Conservation (phyloP, 2,329 filamentous ascomycete species). For the Aspergillus neoniger region DNA sequence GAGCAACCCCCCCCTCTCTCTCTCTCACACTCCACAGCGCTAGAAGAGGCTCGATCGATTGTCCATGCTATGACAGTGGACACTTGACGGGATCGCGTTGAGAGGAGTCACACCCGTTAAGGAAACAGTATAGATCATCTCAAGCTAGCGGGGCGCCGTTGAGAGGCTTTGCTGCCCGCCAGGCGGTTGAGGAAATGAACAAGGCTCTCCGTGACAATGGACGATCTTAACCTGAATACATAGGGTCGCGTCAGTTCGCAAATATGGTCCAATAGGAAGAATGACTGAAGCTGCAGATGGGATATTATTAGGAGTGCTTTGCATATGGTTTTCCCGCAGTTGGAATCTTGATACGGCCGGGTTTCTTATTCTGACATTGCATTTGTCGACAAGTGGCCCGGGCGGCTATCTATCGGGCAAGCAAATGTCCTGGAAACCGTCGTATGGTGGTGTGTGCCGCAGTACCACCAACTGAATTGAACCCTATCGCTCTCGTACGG, state of each 20-base stretch:
- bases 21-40: neutral
- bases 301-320: neutral
- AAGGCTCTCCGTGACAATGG: neutral
- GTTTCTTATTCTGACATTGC: neutral
- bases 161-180: neutral
- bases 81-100: neutral
- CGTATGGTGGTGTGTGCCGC: neutral
- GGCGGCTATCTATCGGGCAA: neutral
- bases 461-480: neutral
- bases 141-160: neutral
- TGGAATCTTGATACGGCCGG: neutral
- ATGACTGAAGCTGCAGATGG: neutral
- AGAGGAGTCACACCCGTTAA: neutral
- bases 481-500: neutral
- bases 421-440: neutral
- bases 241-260: neutral
- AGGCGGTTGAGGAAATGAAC: neutral
- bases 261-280: neutral
- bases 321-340: neutral
- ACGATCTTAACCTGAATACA: neutral
- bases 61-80: constrained; percentile 2
- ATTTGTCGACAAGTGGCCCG: neutral
- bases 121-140: neutral
- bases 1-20: neutral
- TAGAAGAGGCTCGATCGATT: constrained; percentile 1